Base-by-base conservation (phyloP, 2,329 filamentous ascomycete species). In the Aspergillus ochraceus region DNA sequence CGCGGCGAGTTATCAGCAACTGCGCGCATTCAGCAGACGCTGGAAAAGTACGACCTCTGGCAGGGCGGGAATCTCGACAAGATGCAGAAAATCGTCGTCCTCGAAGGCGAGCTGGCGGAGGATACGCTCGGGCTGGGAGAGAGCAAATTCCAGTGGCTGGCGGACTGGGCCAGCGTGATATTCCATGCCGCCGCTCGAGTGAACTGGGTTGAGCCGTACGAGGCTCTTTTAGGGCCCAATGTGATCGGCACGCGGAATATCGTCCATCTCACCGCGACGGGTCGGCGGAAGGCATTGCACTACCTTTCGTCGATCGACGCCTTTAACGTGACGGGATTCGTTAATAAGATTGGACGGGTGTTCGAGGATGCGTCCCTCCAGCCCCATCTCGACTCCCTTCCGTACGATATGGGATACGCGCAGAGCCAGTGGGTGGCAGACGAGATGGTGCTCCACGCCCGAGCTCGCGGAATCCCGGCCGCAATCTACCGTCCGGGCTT, bases 401-500 rank as follows among this genome's bases (percentile, higher is more conserved):
- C 24, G 17, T 55, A 55, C 24, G 53, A 55, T 22, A 49, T 26
- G 14, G 53, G 53, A 49, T 57, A 52, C 11, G 36, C 42, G 1
- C n/a, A 20, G 8, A 55, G 42, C 42, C 42, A 55, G 42, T 55
- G 36, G 36, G 45, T 36, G 14, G 45, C 53, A 17, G 53, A 55
- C 8, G 53, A 30, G 49, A 24, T 55, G 42, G 42, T 55, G 14
- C 53, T 19, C 11, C 36, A 24, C 11, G 45, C 45, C 17, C 19
- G 45, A 30, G 24, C 4, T n/a, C 42, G 53, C 12, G 53, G 53
- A 47, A 20, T 55, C 11, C 53, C 53, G 9, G 24, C 45, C 10
- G 22, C 45, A 8, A 55, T 55, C 42, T 49, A 55, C 22, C 36
- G 53, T 19, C 53, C 53, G 4, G 53, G 53, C 11, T 55, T 55